A percentile compares a stretch with the other conserved stretches of the same genome.
These are phyloP conservation scores for Eruca vesicaria DNA, from an alignment of 441 rosid species.

Conservation along the genomic window DNA sequence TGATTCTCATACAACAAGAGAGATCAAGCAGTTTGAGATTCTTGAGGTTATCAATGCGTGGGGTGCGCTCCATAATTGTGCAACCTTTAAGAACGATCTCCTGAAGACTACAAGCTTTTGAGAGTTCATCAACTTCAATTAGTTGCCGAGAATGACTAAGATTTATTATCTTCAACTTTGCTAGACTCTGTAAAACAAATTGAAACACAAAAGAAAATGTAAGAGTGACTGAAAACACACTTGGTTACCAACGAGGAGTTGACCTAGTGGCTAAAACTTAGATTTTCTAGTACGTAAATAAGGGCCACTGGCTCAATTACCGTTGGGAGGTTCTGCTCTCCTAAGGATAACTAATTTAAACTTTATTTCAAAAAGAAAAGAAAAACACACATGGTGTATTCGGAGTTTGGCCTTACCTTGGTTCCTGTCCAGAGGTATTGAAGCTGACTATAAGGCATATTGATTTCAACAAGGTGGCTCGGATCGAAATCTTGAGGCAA, in stretches of 20 bases:
- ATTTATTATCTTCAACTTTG: slow-evolving; percentile 7
- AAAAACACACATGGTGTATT: not conserved
- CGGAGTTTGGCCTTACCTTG: not conserved
- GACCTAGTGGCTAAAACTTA: no score
- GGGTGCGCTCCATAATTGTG: not conserved
- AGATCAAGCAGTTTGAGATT: slow-evolving; percentile 1
- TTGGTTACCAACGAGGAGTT: no score
- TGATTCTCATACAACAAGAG: not conserved
- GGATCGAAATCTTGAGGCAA: slow-evolving; percentile 22
- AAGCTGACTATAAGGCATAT: slow-evolving; percentile 26
- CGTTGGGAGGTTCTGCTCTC: no score
- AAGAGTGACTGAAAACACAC: no score
- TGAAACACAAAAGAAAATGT: not conserved
- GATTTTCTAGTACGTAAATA: no score
- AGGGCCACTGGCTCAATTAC: no score
- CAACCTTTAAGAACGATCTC: slow-evolving; percentile 13
- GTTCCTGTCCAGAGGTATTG: slow-evolving; percentile 24
- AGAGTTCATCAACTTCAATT: slow-evolving; percentile 2
- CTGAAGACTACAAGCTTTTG: not conserved
- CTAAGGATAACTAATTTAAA: no score
- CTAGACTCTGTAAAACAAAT: slow-evolving; percentile 6
- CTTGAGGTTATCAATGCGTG: not conserved
- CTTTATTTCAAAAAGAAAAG: not conserved
- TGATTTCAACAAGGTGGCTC: slow-evolving; percentile 13
- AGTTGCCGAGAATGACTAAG: slow-evolving; percentile 7